Evolutionary conservation across 148 eudicot species (phyloP), one percentile per base, ranked within the genome.

Genomic region (Rheum nobile): DNA sequence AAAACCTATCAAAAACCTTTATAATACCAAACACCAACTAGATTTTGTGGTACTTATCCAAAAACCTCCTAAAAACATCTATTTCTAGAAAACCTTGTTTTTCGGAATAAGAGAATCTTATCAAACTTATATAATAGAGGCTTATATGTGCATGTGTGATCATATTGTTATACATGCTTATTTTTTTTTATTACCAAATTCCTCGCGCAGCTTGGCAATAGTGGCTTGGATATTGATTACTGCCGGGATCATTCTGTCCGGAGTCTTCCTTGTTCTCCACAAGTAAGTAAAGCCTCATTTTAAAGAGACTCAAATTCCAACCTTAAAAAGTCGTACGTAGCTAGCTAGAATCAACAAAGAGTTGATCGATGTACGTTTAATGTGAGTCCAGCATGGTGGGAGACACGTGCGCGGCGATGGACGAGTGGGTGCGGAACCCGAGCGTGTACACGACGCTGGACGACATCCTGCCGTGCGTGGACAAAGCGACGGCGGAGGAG

Each of bases 371-470:
- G 16, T 46, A 17, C 21, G 17, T 24, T 8, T 11, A 1, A 4
- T 59, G 35, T 59, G 67, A 12, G 4, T 31, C n/a, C 37, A 72
- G 75, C 1, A 32, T 43, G 75, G 21, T 72, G 67, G 96, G 91
- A 74, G 98, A 94, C 72, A 91, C 97, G 8, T 94, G 98, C 80
- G 87, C 86, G 19, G 90, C 93, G 44, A 91, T 94, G 97, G 84
- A 91, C 55, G 82, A 91, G 37, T 94, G 98, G 98, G 97, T 91
- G 54, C 81, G 79, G 65, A 80, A 88, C 77, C 97, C 97, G 4
- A 84, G 83, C 32, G 89, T 87, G 34, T 90, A 94, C 73, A 88
- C 97, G 0, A 92, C 98, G 41, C 76, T 91, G 54, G 96, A 89
- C 68, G 91, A 88, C 44, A 90, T 91, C 21, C 83, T 94, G 67